Base-by-base conservation (phyloP, 73 alveolate genomes). In the Symbiodinium natans region DNA sequence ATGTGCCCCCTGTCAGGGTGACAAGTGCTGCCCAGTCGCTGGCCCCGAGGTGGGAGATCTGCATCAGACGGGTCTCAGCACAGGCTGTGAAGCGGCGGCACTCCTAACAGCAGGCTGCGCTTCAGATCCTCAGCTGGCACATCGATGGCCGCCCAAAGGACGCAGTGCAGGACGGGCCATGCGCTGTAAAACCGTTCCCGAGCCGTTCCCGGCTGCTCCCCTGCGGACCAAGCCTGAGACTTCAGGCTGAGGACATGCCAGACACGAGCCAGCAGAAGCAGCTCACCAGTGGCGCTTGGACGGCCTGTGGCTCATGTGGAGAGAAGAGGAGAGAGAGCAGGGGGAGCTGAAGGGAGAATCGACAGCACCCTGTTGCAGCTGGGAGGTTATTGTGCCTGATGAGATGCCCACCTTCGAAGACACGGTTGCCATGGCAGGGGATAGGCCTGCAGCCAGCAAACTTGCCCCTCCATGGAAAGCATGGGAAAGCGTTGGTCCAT, bases 81-180 rank as follows among this genome's bases (percentile, higher is more conserved):
- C 9, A 52, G n/a, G 17, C 13, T 17, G 21, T 1, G 21, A 4
- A 52, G 68, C 68, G 13, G 68, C 15, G 63, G 63, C 68, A 52
- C 0, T 2, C 0, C 29, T 27, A 17, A 52, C 68, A 10, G 21
- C 54, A 85, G 94, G 95, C 95, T 0, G 95, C 85, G 19, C 86
- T 63, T 21, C 95, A 88, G 71, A 80, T 88, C 71, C 95, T 88
- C 43, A 88, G 95, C n/a, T 88, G 95, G 95, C 95, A 88, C 46
- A 88, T 88, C 46, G 95, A 88, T 39, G 95, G 95, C 13, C 95
- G 95, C 4, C 86, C 86, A 41, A 36, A n/a, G 40, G 86, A 52
- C 8, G 82, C 82, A 19, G 10, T 27, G 82, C 82, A 63, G 82
- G 82, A 31, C 40, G 31, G 31, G 38, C 31, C 68, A 27, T 17